Percentiles rank a stretch among this genome's conserved stretches.
These are phyloP conservation scores for Croton setiger DNA, from an alignment of 441 rosid genomes.

Conservation along the genomic window DNA sequence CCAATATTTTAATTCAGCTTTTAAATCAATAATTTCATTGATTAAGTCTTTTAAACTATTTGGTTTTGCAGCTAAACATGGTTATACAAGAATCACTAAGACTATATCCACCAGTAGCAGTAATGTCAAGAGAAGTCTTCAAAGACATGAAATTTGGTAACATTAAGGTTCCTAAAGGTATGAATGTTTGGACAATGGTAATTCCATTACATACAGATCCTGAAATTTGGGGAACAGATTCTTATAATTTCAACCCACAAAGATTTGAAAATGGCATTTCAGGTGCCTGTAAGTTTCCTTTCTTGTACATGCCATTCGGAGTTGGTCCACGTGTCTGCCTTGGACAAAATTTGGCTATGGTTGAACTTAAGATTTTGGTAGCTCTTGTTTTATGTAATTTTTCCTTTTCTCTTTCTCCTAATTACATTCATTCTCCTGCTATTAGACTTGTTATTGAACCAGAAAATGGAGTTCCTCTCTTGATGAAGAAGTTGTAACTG, in stretches of 20 bases:
- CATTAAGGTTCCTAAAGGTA: constrained; percentile 48
- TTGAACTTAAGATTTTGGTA: constrained; percentile 58
- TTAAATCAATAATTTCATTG: no score
- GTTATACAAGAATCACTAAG: constrained; percentile 67
- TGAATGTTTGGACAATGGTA: constrained; percentile 53
- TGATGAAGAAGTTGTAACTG: constrained; percentile 31
- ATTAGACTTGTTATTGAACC: constrained; percentile 62
- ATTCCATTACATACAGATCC: constrained; percentile 52
- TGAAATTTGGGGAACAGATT: constrained; percentile 64
- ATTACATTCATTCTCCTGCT: constrained; percentile 51
- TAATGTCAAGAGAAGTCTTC: constrained; percentile 74
- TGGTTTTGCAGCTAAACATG: constrained; percentile 52
- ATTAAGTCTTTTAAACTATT: no score
- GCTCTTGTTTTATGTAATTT: constrained; percentile 48
- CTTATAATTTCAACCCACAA: constrained; percentile 48
- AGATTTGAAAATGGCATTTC: constrained; percentile 61
- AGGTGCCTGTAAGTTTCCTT: constrained; percentile 60
- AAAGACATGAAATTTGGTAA: constrained; percentile 49
- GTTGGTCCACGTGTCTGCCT: constrained; percentile 62
- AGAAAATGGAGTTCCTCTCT: constrained; percentile 47
- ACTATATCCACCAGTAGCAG: constrained; percentile 63
- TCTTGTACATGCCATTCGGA: constrained; percentile 57
- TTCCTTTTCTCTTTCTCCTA: constrained; percentile 49
- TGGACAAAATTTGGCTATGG: constrained; percentile 65
- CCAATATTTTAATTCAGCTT: no score